phyloP scores from a whole-genome alignment of 305 asterid species.

The Solanum hybrid region DNA sequence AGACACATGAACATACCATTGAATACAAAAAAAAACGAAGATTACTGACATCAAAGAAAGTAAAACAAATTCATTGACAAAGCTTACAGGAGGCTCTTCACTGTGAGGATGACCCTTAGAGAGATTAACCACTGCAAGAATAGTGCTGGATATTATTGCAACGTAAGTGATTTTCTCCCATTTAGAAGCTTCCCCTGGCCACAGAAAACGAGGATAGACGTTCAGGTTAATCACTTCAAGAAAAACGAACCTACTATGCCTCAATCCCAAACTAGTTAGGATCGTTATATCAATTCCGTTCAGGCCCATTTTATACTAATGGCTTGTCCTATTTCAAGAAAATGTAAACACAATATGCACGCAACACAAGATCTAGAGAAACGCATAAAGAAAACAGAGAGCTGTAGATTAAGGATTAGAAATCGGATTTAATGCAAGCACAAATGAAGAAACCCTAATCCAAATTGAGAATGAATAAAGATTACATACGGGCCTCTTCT shows the following conservation, averaged over 20 bases:
- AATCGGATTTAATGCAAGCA: background rate
- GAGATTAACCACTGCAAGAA: slow-evolving; percentile 35
- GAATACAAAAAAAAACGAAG: background rate
- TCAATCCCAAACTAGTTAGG: background rate
- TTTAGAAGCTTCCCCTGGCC: slow-evolving; percentile 63
- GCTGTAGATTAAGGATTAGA: background rate
- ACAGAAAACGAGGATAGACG: background rate
- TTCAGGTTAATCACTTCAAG: background rate
- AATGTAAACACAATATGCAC: background rate
- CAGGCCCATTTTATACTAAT: background rate
- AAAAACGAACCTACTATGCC: background rate
- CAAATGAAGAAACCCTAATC: background rate
- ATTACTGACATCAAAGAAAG: background rate
- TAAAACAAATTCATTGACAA: background rate
- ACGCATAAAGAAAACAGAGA: background rate
- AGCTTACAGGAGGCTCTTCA: slow-evolving; percentile 61
- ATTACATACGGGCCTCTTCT: slow-evolving; percentile 57
- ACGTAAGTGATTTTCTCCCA: slow-evolving; percentile 70
- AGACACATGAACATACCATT: background rate
- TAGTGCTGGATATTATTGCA: slow-evolving; percentile 35
- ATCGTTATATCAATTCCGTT: background rate
- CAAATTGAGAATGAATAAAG: background rate
- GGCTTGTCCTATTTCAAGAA: background rate
- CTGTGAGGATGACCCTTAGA: slow-evolving; percentile 62
- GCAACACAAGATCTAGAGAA: background rate